These are phyloP conservation scores for Podospora tetraspora DNA, from an alignment of 495 filamentous ascomycete species.

Conservation along the genomic window DNA sequence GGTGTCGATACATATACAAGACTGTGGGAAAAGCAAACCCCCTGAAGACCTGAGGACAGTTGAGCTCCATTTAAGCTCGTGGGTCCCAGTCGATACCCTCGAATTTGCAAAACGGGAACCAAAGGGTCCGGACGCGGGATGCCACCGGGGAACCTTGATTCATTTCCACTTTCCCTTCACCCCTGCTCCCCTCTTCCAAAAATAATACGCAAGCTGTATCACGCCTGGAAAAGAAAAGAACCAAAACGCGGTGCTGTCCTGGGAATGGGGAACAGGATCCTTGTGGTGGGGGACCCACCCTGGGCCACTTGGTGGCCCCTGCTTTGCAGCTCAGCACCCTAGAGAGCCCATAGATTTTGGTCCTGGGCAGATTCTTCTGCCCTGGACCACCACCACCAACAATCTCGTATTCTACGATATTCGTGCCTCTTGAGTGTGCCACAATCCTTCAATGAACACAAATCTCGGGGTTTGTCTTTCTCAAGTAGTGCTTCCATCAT, in stretches of 20 bases:
- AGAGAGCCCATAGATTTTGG: too few relatives aligned
- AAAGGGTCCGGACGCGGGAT: neutral
- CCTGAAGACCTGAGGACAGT: neutral
- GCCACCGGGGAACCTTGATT: neutral
- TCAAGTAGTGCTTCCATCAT: neutral
- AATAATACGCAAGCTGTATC: neutral
- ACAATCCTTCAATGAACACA: too few relatives aligned
- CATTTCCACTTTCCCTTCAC: neutral
- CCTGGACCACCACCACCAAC: too few relatives aligned
- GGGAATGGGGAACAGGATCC: neutral
- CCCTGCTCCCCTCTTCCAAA: neutral
- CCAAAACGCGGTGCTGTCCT: neutral
- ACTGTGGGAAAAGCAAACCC: neutral
- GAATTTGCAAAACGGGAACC: neutral
- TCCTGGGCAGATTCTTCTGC: too few relatives aligned
- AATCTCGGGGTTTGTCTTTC: neutral
- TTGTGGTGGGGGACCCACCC: too few relatives aligned
- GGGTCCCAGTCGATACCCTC: neutral
- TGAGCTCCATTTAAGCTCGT: neutral
- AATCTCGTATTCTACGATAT: too few relatives aligned
- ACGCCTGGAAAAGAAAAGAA: neutral
- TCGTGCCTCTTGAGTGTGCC: too few relatives aligned
- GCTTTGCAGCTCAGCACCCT: too few relatives aligned
- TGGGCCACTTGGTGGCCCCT: too few relatives aligned
- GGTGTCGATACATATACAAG: neutral